phyloP scores from a whole-genome alignment of 1,284 basidiomycete genomes.

The Ceratobasidium sp. region DNA sequence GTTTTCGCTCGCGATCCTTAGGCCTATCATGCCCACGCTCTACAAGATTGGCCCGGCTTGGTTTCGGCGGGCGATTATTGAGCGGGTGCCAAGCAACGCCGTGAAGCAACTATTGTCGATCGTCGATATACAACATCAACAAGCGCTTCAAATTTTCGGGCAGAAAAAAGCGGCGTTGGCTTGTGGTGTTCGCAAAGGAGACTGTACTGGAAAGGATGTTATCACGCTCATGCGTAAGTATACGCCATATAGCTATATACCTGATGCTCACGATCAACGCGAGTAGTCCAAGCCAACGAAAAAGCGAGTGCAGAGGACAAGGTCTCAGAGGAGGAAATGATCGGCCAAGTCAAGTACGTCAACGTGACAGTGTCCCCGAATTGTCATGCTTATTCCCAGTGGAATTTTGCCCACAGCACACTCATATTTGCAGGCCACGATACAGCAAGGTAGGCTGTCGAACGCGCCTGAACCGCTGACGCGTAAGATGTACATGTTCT shows the following conservation, averaged over 20 bases:
- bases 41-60: conserved; percentile 37
- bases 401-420: neutral
- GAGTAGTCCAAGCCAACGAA: conserved; percentile 27
- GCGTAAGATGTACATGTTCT: neutral
- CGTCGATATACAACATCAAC: conserved; percentile 29
- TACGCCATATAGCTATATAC: neutral
- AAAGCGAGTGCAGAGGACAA: conserved; percentile 20
- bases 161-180: conserved; percentile 13
- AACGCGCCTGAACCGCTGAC: neutral
- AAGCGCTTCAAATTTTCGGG: conserved; percentile 22
- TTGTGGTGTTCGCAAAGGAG: neutral
- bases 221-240: conserved; percentile 33
- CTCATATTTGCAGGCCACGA: conserved; percentile 36
- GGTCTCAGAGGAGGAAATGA: conserved; percentile 35
- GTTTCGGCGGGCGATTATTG: conserved; percentile 29
- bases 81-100: conserved; percentile 27
- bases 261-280: neutral
- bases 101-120: conserved; percentile 22
- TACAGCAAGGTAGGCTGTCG: conserved; percentile 9
- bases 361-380: neutral
- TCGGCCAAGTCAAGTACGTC: conserved; percentile 33
- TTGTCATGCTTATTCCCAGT: neutral
- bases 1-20: conserved; percentile 22
- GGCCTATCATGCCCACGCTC: conserved; percentile 30
- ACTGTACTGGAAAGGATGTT: conserved; percentile 17